Evolutionary conservation across 768 basidiomycete genomes (phyloP), one percentile per base, ranked within the genome.

Genomic region (Tulasnella sp.): DNA sequence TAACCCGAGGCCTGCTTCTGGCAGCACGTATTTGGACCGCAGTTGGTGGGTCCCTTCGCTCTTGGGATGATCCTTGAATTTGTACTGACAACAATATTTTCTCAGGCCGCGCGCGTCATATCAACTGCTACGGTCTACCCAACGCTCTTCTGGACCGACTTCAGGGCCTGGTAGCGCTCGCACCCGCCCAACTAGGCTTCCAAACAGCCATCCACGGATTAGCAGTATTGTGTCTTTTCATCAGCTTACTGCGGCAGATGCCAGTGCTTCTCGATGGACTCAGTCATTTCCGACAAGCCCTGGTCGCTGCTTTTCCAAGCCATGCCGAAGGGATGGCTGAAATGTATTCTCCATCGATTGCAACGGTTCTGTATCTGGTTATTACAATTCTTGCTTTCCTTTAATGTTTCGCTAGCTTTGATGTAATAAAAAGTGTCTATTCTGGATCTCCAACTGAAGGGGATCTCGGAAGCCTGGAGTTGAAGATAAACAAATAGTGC

Each of bases 1-100:
- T 2, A 74, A 21, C 6, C 24, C 38, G 6, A 27, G 4, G 73
- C 12, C 14, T 40, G 14, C 34, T 18, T 44, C 16, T 21, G 10
- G 18, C 19, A 79, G 78, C 78, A 38, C 78, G 78, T 31, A 14
- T 79, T 9, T 79, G 78, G 78, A 48, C 10, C 44, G 73, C 73
- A 42, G 44, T 79, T 14, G 78, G 78, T 79, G 44, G 24, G n/a
- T 74, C 0, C 27, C 44, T 7, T 38, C 72, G 34, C 38, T 74
- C 9, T 42, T 8, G 24, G 24, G 8, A 18, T 8, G 39, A 40
- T 24, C 14, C 3, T 14, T 27, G 34, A 19, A 8, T 8, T 24
- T 16, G 21, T 44, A 39, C 31, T 74, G 31, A 40, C 36, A 46
- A 24, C 38, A 34, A 2, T 74, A 8, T 44, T 44, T 44, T 44